Percentiles rank a stretch among this genome's conserved stretches.
These are phyloP conservation scores for Phytophthora aleatoria DNA, from an alignment of 352 stramenopile genomes.

Conservation along the genomic window DNA sequence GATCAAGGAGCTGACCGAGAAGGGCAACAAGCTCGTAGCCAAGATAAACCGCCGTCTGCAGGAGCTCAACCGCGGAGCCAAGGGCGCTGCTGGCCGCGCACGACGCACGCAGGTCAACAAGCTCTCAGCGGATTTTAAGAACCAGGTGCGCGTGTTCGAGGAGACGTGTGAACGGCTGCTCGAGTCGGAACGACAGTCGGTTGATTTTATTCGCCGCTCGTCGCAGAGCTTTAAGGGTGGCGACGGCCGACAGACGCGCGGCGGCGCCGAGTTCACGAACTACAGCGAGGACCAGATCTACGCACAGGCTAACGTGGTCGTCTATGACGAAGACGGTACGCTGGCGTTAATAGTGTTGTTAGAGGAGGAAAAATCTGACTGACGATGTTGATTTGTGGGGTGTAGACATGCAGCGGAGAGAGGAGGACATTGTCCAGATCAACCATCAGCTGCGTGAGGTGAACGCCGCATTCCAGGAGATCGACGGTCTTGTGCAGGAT, in stretches of 20 bases:
- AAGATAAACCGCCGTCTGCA: slow-evolving; percentile 81
- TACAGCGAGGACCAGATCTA: slow-evolving; percentile 91
- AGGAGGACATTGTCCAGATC: slow-evolving; percentile 90
- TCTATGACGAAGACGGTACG: slow-evolving; percentile 87
- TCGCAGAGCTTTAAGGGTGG: slow-evolving; percentile 68
- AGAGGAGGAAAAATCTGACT: not conserved
- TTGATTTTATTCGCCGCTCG: slow-evolving; percentile 82
- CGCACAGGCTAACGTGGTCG: slow-evolving; percentile 81
- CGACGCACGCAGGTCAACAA: slow-evolving; percentile 81
- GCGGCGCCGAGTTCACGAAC: slow-evolving; percentile 61
- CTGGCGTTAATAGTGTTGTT: slow-evolving; percentile 1
- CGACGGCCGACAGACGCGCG: slow-evolving; percentile 32
- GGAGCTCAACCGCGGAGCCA: slow-evolving; percentile 66
- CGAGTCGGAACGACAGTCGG: slow-evolving; percentile 71
- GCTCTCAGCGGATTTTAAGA: slow-evolving; percentile 87
- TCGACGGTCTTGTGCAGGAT: slow-evolving; percentile 83
- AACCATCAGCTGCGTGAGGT: slow-evolving; percentile 88
- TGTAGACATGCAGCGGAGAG: slow-evolving; percentile 73
- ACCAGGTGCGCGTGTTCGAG: slow-evolving; percentile 76
- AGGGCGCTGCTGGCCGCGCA: slow-evolving; percentile 47
- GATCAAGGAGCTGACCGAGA: slow-evolving; percentile 82
- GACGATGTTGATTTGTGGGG: slow-evolving; percentile 9
- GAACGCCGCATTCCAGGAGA: slow-evolving; percentile 86
- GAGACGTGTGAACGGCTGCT: slow-evolving; percentile 71
- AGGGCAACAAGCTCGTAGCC: slow-evolving; percentile 80